Conservation (phyloP, 257 asterid genomes). For the Asclepias syriaca region DNA sequence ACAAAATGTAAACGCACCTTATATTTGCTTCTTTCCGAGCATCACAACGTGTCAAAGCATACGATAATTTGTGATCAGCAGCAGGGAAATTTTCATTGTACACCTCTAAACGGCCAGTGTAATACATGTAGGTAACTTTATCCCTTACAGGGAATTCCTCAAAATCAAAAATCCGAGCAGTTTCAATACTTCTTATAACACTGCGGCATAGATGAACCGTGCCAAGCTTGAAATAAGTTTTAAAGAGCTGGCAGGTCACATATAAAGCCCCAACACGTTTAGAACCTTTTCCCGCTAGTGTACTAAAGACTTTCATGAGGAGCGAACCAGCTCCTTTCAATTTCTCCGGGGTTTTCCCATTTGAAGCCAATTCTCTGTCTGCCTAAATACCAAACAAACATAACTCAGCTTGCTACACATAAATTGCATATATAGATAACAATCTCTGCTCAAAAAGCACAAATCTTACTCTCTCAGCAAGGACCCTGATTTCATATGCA, state of each 20-base stretch:
- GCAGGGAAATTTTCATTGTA: conserved; percentile 90
- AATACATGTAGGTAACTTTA: conserved; percentile 97
- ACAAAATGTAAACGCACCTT: conserved; percentile 40
- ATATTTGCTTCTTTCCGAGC: conserved; percentile 64
- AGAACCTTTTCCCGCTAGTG: conserved; percentile 93
- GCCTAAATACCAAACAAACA: conserved; percentile 54
- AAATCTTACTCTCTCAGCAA: conserved; percentile 77
- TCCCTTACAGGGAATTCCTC: conserved; percentile 95
- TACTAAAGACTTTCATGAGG: conserved; percentile 95
- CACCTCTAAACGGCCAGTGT: conserved; percentile 96
- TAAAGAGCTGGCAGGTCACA: conserved; percentile 90
- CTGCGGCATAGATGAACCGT: conserved; percentile 91
- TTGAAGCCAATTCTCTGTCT: conserved; percentile 78
- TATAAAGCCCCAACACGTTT: conserved; percentile 94
- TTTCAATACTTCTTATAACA: conserved; percentile 94
- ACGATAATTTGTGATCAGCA: conserved; percentile 91
- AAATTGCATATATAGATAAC: not conserved
- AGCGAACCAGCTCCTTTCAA: conserved; percentile 93
- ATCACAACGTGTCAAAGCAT: conserved; percentile 67
- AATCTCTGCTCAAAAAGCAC: not conserved
- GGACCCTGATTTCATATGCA: conserved; percentile 83
- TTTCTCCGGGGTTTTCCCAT: conserved; percentile 84
- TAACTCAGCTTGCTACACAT: conserved; percentile 20
- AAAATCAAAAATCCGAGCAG: conserved; percentile 86
- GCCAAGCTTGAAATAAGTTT: conserved; percentile 92